Percentiles rank a stretch among this genome's conserved stretches.
Evolutionary conservation across 768 basidiomycete species (phyloP).

Genomic region (Lyophyllum atratum): DNA sequence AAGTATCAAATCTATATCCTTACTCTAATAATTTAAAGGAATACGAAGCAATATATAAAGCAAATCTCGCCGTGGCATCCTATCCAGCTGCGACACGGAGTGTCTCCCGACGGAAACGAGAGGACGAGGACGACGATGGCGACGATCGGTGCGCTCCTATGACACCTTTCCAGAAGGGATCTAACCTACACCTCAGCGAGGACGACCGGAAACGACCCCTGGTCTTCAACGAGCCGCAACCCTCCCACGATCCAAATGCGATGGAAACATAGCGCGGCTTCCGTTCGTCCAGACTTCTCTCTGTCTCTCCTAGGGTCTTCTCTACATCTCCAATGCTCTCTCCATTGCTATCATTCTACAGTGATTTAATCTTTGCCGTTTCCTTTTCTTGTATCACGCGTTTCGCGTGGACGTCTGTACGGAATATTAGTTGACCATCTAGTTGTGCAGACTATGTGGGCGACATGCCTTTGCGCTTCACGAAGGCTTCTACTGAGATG

Average conservation of each 20-base stretch:
- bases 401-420: constrained; percentile 81
- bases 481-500: constrained; percentile 89
- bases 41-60: constrained; percentile 91
- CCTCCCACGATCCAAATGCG: constrained; percentile 42
- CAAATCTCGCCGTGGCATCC: constrained; percentile 64
- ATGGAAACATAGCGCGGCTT: constrained; percentile 45
- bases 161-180: background rate
- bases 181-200: constrained; percentile 27
- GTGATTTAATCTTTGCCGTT: constrained; percentile 77
- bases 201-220: constrained; percentile 51
- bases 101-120: constrained; percentile 65
- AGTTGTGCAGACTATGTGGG: background rate
- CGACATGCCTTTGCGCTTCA: constrained; percentile 79
- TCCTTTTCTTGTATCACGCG: constrained; percentile 81
- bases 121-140: constrained; percentile 70
- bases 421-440: background rate
- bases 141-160: constrained; percentile 25
- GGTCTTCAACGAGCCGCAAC: constrained; percentile 33
- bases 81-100: constrained; percentile 51
- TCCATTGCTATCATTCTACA: constrained; percentile 41
- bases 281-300: background rate
- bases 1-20: background rate
- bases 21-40: constrained; percentile 49
- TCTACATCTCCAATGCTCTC: background rate
- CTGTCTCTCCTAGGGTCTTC: background rate